Percentiles rank a stretch among this genome's conserved stretches.
Evolutionary conservation across 2,329 filamentous ascomycete species (phyloP).

Genomic region (Colletotrichum somersetense): DNA sequence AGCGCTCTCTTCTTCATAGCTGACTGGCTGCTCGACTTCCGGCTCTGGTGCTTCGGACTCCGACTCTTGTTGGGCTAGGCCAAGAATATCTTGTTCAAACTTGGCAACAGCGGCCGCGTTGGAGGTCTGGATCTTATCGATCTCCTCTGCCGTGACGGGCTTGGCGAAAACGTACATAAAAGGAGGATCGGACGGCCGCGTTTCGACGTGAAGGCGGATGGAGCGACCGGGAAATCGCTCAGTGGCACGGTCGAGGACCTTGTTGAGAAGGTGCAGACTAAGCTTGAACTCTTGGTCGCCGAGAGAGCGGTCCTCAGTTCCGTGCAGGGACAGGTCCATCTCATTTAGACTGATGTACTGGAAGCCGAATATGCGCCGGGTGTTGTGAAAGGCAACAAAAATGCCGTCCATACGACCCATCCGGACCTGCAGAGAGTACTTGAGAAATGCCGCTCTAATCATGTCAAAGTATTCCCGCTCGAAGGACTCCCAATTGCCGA

Average conservation of each 20-base stretch:
- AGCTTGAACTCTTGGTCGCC: slow-evolving; percentile 89
- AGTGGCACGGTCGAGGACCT: slow-evolving; percentile 81
- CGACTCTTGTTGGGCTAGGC: slow-evolving; percentile 54
- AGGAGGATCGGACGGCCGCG: slow-evolving; percentile 68
- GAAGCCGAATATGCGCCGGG: slow-evolving; percentile 95
- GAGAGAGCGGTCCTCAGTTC: slow-evolving; percentile 72
- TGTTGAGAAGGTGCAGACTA: slow-evolving; percentile 83
- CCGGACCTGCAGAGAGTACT: slow-evolving; percentile 95
- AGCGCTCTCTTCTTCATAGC: slow-evolving; percentile 39
- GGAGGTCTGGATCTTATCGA: slow-evolving; percentile 78
- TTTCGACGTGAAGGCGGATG: slow-evolving; percentile 85
- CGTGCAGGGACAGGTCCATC: slow-evolving; percentile 93
- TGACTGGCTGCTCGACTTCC: slow-evolving; percentile 32
- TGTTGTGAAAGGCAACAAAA: slow-evolving; percentile 96
- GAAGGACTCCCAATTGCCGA: slow-evolving; percentile 89
- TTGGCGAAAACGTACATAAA: slow-evolving; percentile 93
- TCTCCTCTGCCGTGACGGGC: slow-evolving; percentile 80
- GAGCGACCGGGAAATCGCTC: slow-evolving; percentile 80
- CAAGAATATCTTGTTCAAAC: slow-evolving; percentile 75
- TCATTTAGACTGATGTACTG: slow-evolving; percentile 90
- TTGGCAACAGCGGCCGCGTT: slow-evolving; percentile 74
- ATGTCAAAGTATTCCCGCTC: slow-evolving; percentile 98
- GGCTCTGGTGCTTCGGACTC: slow-evolving; percentile 44
- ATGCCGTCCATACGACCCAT: slow-evolving; percentile 99
- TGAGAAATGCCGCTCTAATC: slow-evolving; percentile 93